These are phyloP conservation scores for Adansonia gregorii DNA, from an alignment of 441 rosid species.

Conservation along the genomic window DNA sequence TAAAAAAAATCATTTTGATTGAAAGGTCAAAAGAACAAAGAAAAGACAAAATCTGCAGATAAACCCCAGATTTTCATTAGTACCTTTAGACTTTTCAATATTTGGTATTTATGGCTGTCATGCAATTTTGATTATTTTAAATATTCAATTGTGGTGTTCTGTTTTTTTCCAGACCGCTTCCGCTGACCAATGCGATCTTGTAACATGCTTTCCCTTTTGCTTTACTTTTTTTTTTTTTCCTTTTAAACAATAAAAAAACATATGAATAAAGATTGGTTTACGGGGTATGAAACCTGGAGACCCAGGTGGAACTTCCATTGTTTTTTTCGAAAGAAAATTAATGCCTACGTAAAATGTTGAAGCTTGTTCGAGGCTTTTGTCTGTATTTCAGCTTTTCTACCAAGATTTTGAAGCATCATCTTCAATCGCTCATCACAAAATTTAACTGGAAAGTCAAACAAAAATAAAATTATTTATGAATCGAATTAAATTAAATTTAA, in stretches of 20 bases:
- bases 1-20: neutral
- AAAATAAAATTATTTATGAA: no score
- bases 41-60: constrained; percentile 21
- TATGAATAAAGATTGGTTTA: neutral
- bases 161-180: constrained; percentile 26
- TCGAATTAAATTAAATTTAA: no score
- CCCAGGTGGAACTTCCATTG: neutral
- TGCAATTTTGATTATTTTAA: neutral
- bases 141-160: neutral
- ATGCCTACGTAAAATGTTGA: no score
- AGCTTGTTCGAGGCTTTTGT: no score
- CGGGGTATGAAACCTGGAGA: neutral
- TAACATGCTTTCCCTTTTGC: neutral
- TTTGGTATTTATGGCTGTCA: constrained; percentile 22
- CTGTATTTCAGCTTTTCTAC: no score
- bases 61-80: neutral
- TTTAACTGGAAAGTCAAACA: no score
- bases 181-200: constrained; percentile 9
- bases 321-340: no score
- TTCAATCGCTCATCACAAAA: no score
- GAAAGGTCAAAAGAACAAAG: constrained; percentile 25
- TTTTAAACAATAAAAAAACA: neutral
- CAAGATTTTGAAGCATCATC: no score
- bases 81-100: neutral
- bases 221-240: neutral